Base-by-base conservation (phyloP, 805 yeast species). In the Candida schatavii region DNA sequence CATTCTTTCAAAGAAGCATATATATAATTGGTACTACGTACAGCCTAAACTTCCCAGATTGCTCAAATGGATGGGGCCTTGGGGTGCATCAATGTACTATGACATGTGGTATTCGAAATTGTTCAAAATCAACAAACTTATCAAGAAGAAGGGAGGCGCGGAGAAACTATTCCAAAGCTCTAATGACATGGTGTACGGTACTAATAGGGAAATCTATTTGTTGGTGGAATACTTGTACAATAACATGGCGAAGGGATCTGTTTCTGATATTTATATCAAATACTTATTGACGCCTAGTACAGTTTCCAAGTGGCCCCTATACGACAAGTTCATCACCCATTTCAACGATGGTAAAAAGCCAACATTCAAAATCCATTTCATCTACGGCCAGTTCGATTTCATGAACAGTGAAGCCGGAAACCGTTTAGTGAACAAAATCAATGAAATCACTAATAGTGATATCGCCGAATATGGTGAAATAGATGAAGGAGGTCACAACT, bases 351-450 rank as follows among this genome's bases (percentile, higher is more conserved):
- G 29, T n/a, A 26, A 20, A 2, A 35, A 38, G 13, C 34, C 23
- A 6, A 19, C 39, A 10, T 64, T 66, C 39, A 60, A 66, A 34
- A 64, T 74, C 2, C 56, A 79, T 49, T 65, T 80, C 58, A 52
- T 76, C 6, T 86, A 84, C 57, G 95, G 93, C 0, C 77, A 81
- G 47, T 77, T 70, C 47, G 95, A 86, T 55, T 85, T 86, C 72
- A 85, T 85, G 93, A 74, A 80, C 52, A 59, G 71, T 1, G 70
- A 66, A 31, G 83, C 84, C 0, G 85, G 85, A 4, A 42, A 48
- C 17, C 61, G 56, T 34, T 47, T 70, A 40, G 61, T 55, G n/a
- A 45, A 52, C 2, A 37, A 48, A 10, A 44, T 66, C 25, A 56
- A 57, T 28, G 35, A 26, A 3, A 49, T 47, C 25, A 45, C 55